phyloP scores from a whole-genome alignment of 345 rosid genomes.

The Eutrema japonicum region DNA sequence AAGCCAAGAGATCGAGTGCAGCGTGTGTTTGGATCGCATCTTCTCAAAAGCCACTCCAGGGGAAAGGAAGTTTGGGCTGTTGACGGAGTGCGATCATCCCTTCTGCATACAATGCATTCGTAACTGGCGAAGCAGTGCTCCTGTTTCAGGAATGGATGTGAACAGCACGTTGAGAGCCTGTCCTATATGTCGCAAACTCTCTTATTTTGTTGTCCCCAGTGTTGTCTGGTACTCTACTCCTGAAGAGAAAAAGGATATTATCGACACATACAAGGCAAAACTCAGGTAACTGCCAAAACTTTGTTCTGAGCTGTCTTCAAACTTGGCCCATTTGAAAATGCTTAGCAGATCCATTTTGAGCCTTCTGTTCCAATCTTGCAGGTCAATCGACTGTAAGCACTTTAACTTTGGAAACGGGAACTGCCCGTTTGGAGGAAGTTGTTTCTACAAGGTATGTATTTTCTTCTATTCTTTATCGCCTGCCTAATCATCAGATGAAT shows the following conservation, averaged over 20 bases:
- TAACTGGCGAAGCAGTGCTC: slow-evolving; percentile 86
- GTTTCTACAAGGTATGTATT: slow-evolving; percentile 76
- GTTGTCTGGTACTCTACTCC: slow-evolving; percentile 84
- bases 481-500: neutral
- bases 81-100: slow-evolving; percentile 89
- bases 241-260: slow-evolving; percentile 80
- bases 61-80: slow-evolving; percentile 81
- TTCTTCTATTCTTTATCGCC: neutral
- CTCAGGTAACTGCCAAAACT: slow-evolving; percentile 54
- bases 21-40: slow-evolving; percentile 82
- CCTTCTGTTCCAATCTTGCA: slow-evolving; percentile 25
- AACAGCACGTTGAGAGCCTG: slow-evolving; percentile 84
- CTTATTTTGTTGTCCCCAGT: slow-evolving; percentile 95
- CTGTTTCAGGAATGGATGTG: slow-evolving; percentile 88
- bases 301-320: neutral
- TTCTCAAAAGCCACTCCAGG: slow-evolving; percentile 73
- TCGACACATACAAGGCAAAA: slow-evolving; percentile 81
- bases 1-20: slow-evolving; percentile 83
- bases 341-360: neutral
- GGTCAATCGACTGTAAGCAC: slow-evolving; percentile 79
- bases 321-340: neutral
- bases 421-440: slow-evolving; percentile 90
- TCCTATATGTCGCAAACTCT: slow-evolving; percentile 91
- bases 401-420: slow-evolving; percentile 83
- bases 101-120: slow-evolving; percentile 87